Evolutionary conservation across 2,329 filamentous ascomycete genomes (phyloP).

Genomic region (Phialophora tarda): DNA sequence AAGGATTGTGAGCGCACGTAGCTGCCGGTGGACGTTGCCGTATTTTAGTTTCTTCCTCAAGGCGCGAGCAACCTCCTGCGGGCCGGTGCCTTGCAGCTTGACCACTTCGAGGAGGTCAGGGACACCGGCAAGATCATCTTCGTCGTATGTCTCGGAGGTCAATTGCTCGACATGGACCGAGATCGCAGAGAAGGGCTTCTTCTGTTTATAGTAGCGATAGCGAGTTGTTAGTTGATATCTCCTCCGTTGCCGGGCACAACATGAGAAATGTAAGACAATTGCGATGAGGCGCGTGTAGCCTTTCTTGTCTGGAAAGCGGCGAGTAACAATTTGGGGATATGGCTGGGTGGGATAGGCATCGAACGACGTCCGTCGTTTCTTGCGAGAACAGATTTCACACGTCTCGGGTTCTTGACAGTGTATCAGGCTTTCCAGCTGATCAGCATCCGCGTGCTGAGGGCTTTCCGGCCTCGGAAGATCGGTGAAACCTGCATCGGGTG

Average conservation of each 20-base stretch:
- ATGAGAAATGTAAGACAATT: slow-evolving; percentile 35
- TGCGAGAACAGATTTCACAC: slow-evolving; percentile 35
- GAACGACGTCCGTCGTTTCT: slow-evolving; percentile 33
- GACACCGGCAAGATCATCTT: slow-evolving; percentile 89
- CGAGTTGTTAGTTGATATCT: slow-evolving; percentile 40
- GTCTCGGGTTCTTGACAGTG: slow-evolving; percentile 22
- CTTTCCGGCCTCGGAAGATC: slow-evolving; percentile 30
- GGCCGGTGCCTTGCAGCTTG: slow-evolving; percentile 83
- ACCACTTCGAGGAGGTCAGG: slow-evolving; percentile 94
- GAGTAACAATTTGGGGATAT: slow-evolving; percentile 24
- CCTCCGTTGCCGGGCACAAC: slow-evolving; percentile 37
- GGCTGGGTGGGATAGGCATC: slow-evolving; percentile 34
- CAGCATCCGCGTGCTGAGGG: slow-evolving; percentile 11
- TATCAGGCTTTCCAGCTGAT: slow-evolving; percentile 30
- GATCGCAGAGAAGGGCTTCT: slow-evolving; percentile 91
- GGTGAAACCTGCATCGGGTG: slow-evolving; percentile 38
- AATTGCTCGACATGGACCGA: slow-evolving; percentile 90
- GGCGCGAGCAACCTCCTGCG: slow-evolving; percentile 86
- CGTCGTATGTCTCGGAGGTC: slow-evolving; percentile 85
- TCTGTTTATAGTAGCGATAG: slow-evolving; percentile 46
- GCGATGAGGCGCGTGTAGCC: slow-evolving; percentile 34
- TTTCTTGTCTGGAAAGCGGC: slow-evolving; percentile 24
- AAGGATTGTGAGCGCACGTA: slow-evolving; percentile 84
- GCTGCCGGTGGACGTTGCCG: slow-evolving; percentile 88
- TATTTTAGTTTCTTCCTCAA: slow-evolving; percentile 99